These are phyloP conservation scores for Lentinula detonsa DNA, from an alignment of 768 basidiomycete species.

Conservation along the genomic window DNA sequence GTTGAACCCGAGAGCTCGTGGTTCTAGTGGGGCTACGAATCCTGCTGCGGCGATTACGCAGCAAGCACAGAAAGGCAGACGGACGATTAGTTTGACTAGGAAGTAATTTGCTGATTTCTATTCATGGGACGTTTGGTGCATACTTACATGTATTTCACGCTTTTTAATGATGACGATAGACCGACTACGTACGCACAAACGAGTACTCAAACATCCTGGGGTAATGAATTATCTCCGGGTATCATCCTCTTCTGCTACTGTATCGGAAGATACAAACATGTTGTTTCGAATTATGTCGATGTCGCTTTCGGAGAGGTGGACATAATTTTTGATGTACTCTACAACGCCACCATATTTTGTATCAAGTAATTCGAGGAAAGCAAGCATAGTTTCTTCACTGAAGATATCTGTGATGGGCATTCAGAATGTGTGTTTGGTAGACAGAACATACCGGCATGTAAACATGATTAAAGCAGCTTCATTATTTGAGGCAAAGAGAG, in stretches of 20 bases:
- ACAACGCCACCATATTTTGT: conserved; percentile 66
- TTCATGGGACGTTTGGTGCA: background rate
- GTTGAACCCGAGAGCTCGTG: conserved; percentile 62
- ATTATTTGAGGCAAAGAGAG: conserved; percentile 65
- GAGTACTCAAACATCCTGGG: background rate
- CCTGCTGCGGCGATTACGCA: conserved; percentile 9
- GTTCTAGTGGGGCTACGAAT: conserved; percentile 20
- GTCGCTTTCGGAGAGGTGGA: conserved; percentile 60
- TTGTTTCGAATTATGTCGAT: conserved; percentile 50
- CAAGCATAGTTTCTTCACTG: conserved; percentile 74
- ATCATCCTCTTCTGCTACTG: too few species aligned
- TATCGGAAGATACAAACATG: background rate
- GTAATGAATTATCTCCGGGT: too few species aligned
- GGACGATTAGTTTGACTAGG: conserved; percentile 34
- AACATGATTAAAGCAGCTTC: conserved; percentile 82
- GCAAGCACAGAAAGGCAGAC: conserved; percentile 31
- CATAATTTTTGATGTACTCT: conserved; percentile 49
- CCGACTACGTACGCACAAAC: background rate
- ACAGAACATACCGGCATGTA: conserved; percentile 51
- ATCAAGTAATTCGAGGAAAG: conserved; percentile 55
- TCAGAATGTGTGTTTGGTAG: background rate
- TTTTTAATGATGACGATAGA: background rate
- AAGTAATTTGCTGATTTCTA: conserved; percentile 13
- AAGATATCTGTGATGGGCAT: background rate
- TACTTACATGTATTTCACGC: background rate